phyloP scores from a whole-genome alignment of 345 rosid species.

The Corchorus capsularis region DNA sequence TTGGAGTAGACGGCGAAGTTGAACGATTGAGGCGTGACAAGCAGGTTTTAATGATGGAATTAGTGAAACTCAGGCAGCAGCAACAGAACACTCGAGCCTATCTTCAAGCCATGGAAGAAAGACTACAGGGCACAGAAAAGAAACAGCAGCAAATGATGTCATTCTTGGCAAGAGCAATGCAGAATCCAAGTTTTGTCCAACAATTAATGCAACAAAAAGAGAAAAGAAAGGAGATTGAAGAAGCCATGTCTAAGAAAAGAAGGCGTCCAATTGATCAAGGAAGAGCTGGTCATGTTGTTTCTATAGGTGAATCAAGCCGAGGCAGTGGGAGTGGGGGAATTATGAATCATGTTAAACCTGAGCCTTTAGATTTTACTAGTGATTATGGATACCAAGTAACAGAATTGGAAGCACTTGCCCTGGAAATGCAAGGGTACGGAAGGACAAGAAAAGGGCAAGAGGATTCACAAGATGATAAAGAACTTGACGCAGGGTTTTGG shows the following conservation, averaged over 20 bases:
- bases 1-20: conserved; percentile 46
- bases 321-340: conserved; percentile 1
- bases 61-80: conserved; percentile 70
- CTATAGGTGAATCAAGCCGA: conserved; percentile 24
- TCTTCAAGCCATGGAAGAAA: conserved; percentile 67
- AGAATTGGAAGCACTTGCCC: conserved; percentile 80
- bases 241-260: conserved; percentile 50
- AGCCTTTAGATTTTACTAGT: conserved; percentile 48
- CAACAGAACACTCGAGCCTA: conserved; percentile 61
- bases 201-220: conserved; percentile 54
- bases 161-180: conserved; percentile 67
- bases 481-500: conserved; percentile 67
- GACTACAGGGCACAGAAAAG: conserved; percentile 64
- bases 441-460: conserved; percentile 36
- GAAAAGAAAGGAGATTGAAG: conserved; percentile 55
- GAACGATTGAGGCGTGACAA: conserved; percentile 64
- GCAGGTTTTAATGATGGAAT: conserved; percentile 54
- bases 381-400: conserved; percentile 45
- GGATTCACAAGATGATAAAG: conserved; percentile 35
- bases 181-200: conserved; percentile 63
- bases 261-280: conserved; percentile 44
- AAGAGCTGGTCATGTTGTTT: background rate
- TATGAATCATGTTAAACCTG: conserved; percentile 42
- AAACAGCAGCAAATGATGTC: conserved; percentile 93
- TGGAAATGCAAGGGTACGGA: conserved; percentile 81